Conservation (phyloP, 345 rosid genomes). For the Acer campestre region DNA sequence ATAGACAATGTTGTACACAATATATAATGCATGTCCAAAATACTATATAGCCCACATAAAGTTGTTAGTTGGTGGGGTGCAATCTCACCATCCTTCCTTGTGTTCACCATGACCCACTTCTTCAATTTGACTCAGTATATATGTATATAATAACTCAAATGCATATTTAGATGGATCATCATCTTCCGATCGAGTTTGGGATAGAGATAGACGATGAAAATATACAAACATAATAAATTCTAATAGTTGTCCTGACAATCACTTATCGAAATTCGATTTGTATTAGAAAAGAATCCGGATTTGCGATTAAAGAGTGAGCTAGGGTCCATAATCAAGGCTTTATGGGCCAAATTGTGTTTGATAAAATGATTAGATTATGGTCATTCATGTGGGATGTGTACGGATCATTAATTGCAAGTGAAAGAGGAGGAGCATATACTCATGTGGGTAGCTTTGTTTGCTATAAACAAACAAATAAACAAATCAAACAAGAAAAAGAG, state of each 20-base stretch:
- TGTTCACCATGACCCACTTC: not conserved
- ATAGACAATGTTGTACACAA: not conserved
- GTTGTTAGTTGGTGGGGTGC: conserved; percentile 14
- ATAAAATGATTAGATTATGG: not conserved
- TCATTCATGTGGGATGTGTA: conserved; percentile 6
- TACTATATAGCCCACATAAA: not conserved
- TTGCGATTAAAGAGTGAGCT: too few relatives aligned
- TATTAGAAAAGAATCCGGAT: too few relatives aligned
- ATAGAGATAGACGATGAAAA: too few relatives aligned
- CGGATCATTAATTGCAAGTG: not conserved
- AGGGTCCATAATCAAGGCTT: not conserved
- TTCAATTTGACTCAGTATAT: not conserved
- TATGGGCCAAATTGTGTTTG: conserved; percentile 10
- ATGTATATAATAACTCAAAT: not conserved
- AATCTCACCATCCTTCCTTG: conserved; percentile 8
- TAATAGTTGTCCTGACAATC: too few relatives aligned
- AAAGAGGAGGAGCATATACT: not conserved
- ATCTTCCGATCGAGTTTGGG: not conserved
- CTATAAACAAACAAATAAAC: not conserved
- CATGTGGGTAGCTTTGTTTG: not conserved
- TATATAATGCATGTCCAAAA: not conserved
- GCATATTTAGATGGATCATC: not conserved
- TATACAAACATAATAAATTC: too few relatives aligned
- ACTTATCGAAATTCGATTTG: too few relatives aligned
- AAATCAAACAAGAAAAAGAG: not conserved